Evolutionary conservation across 2,329 filamentous ascomycete genomes (phyloP), one percentile per base, ranked within the genome.

Genomic region (Colletotrichum brevisporum): DNA sequence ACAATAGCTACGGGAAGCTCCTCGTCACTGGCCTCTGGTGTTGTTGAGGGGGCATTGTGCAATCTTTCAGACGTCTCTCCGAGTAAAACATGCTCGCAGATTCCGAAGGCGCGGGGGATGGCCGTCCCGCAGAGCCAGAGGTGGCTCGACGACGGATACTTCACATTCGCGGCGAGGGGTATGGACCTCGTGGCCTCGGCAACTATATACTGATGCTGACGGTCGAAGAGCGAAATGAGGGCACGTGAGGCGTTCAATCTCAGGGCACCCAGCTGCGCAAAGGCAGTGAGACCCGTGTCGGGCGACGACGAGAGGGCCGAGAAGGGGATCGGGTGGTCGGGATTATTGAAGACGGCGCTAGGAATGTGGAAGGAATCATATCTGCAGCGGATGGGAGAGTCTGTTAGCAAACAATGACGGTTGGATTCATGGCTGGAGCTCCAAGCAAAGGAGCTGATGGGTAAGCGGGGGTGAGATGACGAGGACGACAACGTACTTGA

Each of bases 171-270:
- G 53, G 76, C 73, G 5, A 87, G 73, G 0, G 80, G 81, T 3
- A 82, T 76, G 1, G 76, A 78, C 1, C 78, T 78, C 1, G 85
- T 85, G 6, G 85, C 84, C 70, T 88, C 86, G 61, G 85, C 85
- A 16, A 88, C 76, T 21, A 88, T 76, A 69, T 86, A 82, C 68
- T 89, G 85, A 53, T 80, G 73, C 5, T 78, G 77, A 5, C 75
- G 76, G 70, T 87, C 86, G 69, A 89, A 87, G 18, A 89, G 76
- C 1, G 86, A 88, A 55, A 89, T 80, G 24, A 87, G 72, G 16
- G 80, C 77, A 36, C 85, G 80, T 21, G 69, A 66, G 4, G 69
- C 55, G 39, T 80, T 77, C 4, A 87, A 76, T 15, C 82, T 80
- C 60, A 82, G 75, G 5, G 81, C 78, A 1, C 80, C 85, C 5